phyloP scores from a whole-genome alignment of 495 filamentous ascomycete genomes.

The Cairneyella variabilis region DNA sequence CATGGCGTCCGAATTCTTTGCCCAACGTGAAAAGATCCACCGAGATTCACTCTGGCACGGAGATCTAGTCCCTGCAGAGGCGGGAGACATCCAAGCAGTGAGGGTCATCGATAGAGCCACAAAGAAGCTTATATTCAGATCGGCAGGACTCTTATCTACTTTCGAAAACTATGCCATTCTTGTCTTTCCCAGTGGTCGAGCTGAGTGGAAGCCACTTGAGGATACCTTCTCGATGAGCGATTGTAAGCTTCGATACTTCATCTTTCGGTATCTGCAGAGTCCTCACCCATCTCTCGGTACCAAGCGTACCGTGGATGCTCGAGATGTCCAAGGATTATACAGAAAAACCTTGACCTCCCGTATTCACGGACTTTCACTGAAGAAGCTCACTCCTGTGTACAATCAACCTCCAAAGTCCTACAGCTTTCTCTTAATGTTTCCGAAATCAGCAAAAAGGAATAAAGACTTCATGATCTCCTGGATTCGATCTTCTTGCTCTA shows the following conservation, averaged over 20 bases:
- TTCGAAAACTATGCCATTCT: slow-evolving; percentile 10
- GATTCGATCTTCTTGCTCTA: slow-evolving; percentile 4
- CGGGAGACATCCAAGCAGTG: neutral
- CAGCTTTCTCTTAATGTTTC: slow-evolving; percentile 23
- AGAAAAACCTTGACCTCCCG: slow-evolving; percentile 9
- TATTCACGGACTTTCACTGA: slow-evolving; percentile 12
- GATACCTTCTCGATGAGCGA: neutral
- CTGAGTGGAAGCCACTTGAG: slow-evolving; percentile 21
- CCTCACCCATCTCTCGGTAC: no score
- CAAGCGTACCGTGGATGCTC: neutral
- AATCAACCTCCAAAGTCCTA: slow-evolving; percentile 4
- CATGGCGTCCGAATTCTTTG: slow-evolving; percentile 21
- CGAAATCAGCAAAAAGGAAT: slow-evolving; percentile 2
- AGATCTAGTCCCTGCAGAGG: slow-evolving; percentile 2
- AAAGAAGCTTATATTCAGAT: slow-evolving; percentile 5
- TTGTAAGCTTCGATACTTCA: slow-evolving; percentile 16
- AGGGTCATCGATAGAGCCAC: slow-evolving; percentile 7
- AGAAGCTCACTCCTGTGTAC: no score
- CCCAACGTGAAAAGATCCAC: neutral
- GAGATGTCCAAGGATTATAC: neutral
- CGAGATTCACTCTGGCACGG: slow-evolving; percentile 7
- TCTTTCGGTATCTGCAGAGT: slow-evolving; percentile 23
- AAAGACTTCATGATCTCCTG: slow-evolving; percentile 15
- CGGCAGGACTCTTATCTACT: slow-evolving; percentile 8
- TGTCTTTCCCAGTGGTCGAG: slow-evolving; percentile 13